Evolutionary conservation across 192 early-diverging fungal species (phyloP), one percentile per base, ranked within the genome.

Genomic region (Coemansia sp.): DNA sequence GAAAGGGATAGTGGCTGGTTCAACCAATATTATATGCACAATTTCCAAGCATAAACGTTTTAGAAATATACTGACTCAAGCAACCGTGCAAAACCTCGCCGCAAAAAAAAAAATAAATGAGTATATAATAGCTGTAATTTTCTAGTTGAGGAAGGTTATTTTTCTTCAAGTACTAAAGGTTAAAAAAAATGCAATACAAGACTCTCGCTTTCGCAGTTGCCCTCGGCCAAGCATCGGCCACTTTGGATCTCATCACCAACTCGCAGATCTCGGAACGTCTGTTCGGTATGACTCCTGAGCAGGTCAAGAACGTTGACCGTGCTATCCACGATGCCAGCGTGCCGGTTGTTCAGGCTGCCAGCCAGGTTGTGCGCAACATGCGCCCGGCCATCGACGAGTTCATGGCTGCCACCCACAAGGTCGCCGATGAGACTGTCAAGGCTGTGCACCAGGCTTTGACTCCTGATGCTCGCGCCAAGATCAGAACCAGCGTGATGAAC

Each of bases 381-480:
- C 74, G 64, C 30, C 74, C 74, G 8, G 51, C 74, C 50, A 58
- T 77, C 14, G 64, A 71, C 32, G 63, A 71, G 60, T 56, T 66
- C 47, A 40, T 67, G 52, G 18, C 47, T 16, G 28, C 63, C 52
- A 41, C 60, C 30, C 68, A 77, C 67, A 71, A 70, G 67, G 51
- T 63, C 17, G 60, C 60, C 36, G 67, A 71, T 26, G 56, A 71
- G 74, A 31, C 68, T 12, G 54, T 71, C 50, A 57, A 71, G 18
- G 67, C 68, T 23, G 64, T 77, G 34, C 63, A 54, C 59, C 67
- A 66, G 67, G 74, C 60, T 23, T 41, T 77, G 59, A 77, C 45
- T 64, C 74, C 74, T 53, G 74, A 77, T n/a, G 26, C 59, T n/a
- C 74, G 74, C 40, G 67, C 74, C 74, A 77, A 77, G 74, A 67